These are phyloP conservation scores for Chlamydomonas schloesseri DNA, from an alignment of 139 green algal genomes.

Conservation along the genomic window DNA sequence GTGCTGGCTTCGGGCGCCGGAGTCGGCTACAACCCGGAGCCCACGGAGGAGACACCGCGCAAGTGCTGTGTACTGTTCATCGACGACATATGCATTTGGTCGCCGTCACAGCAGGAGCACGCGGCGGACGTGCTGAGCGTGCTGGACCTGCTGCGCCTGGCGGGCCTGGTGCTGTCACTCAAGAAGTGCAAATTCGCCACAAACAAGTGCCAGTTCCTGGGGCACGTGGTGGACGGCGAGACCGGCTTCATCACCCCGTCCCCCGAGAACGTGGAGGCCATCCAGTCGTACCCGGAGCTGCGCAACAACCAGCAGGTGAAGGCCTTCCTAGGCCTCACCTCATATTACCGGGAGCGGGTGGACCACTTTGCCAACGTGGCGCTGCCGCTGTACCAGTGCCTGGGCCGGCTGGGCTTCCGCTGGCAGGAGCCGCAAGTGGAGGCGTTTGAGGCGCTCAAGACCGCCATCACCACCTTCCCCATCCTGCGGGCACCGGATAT, in stretches of 20 bases:
- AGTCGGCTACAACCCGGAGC: background rate
- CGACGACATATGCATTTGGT: slow-evolving; percentile 47
- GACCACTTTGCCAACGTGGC: slow-evolving; percentile 35
- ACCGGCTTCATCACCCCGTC: slow-evolving; percentile 29
- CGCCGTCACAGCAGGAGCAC: slow-evolving; percentile 12
- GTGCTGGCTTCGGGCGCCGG: background rate
- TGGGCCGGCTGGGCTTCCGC: background rate
- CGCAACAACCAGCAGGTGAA: slow-evolving; percentile 10
- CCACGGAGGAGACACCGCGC: too few relatives aligned
- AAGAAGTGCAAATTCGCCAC: slow-evolving; percentile 42
- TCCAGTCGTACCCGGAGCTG: slow-evolving; percentile 19
- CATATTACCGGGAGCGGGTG: slow-evolving; percentile 44
- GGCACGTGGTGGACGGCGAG: slow-evolving; percentile 19
- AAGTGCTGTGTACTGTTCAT: slow-evolving; percentile 22
- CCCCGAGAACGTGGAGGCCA: slow-evolving; percentile 23
- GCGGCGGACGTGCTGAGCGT: slow-evolving; percentile 1
- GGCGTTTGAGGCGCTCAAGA: slow-evolving; percentile 46
- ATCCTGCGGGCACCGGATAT: slow-evolving; percentile 34
- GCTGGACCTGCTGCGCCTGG: slow-evolving; percentile 13
- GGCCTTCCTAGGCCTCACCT: slow-evolving; percentile 45
- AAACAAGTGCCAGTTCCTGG: slow-evolving; percentile 25
- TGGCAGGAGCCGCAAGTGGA: background rate
- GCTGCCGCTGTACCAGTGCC: slow-evolving; percentile 13
- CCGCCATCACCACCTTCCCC: background rate
- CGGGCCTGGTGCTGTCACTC: slow-evolving; percentile 34